Base-by-base conservation (phyloP, 2,329 filamentous ascomycete genomes). In the Sarocladiaceae sp. region DNA sequence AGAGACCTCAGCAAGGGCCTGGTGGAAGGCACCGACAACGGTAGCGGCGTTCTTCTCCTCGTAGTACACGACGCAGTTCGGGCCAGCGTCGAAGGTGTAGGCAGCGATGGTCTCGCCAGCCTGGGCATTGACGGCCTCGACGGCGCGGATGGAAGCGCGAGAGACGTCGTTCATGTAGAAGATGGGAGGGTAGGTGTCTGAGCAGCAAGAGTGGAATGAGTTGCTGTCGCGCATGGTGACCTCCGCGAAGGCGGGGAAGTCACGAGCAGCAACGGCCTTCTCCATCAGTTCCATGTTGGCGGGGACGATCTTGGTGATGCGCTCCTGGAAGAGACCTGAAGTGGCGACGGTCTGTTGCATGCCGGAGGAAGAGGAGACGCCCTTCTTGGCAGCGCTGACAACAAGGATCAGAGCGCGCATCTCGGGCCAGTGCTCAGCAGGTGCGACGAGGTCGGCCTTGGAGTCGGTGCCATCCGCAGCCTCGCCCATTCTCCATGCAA, bases 111-210 rank as follows among this genome's bases (percentile, higher is more conserved):
- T 85, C 72, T 84, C 86, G 51, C 90, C 91, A 4, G 88, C 90
- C 22, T 80, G 79, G 51, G 78, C 78, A 66, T 99, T 99, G 73
- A 97, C 89, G 60, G 85, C 80, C 74, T 99, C 91, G 26, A 97
- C 92, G 15, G 90, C 84, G 50, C 90, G 81, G 55, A 99, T 90
- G 5, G 93, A 91, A 1, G 93, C 90, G 33, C 88, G 79, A 18
- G 87, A 93, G 15, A 93, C 86, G 66, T 99, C 94, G 72, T 97
- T 99, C 79, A 99, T 86, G 77, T 99, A 99, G 72, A 96, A 97
- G 66, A 99, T 99, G 17, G 95, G 94, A 40, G 95, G 94, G 72
- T 90, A 91, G 2, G 94, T 97, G 68, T 99, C 94, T 61, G 95
- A 77, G 68, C 94, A 97, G 53, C 87, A 90, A 33, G 94, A 90